Evolutionary conservation across 2,329 filamentous ascomycete species (phyloP).

Genomic region (Aureobasidium zeae): DNA sequence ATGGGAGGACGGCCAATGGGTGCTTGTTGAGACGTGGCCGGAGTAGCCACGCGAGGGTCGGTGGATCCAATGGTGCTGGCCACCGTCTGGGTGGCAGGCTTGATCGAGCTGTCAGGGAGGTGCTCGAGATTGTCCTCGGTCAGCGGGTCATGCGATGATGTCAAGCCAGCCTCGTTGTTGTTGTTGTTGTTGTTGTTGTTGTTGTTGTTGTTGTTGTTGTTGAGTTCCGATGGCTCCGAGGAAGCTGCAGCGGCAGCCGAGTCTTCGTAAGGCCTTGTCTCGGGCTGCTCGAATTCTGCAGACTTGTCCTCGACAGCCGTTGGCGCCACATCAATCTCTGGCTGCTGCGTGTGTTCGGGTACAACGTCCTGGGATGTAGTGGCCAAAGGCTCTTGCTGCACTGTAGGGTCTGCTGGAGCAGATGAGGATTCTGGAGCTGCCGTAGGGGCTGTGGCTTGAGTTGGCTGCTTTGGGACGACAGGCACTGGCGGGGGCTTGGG

Average conservation of each 20-base stretch:
- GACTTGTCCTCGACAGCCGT: conserved; percentile 21
- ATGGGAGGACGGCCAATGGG: conserved; percentile 53
- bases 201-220: too few species aligned
- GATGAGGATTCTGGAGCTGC: background rate
- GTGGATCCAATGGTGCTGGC: conserved; percentile 86
- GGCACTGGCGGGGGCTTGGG: conserved; percentile 41
- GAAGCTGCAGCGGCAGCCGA: conserved; percentile 20
- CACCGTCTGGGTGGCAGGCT: conserved; percentile 68
- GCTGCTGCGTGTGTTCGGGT: conserved; percentile 15
- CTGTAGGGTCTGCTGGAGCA: conserved; percentile 25
- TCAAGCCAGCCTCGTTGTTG: conserved; percentile 38
- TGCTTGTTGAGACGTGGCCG: conserved; percentile 48
- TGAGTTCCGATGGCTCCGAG: conserved; percentile 17
- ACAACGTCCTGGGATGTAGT: conserved; percentile 23
- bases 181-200: too few species aligned
- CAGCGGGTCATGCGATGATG: conserved; percentile 69
- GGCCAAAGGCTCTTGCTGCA: conserved; percentile 23
- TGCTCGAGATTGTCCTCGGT: conserved; percentile 90
- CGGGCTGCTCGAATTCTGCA: conserved; percentile 17
- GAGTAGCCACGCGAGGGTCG: conserved; percentile 63
- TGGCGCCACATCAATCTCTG: conserved; percentile 18
- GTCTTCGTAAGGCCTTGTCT: conserved; percentile 20
- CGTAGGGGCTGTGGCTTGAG: conserved; percentile 20
- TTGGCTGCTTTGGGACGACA: conserved; percentile 29
- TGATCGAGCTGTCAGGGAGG: conserved; percentile 70